phyloP scores from a whole-genome alignment of 208 protist species.

The Acanthamoeba healyi region DNA sequence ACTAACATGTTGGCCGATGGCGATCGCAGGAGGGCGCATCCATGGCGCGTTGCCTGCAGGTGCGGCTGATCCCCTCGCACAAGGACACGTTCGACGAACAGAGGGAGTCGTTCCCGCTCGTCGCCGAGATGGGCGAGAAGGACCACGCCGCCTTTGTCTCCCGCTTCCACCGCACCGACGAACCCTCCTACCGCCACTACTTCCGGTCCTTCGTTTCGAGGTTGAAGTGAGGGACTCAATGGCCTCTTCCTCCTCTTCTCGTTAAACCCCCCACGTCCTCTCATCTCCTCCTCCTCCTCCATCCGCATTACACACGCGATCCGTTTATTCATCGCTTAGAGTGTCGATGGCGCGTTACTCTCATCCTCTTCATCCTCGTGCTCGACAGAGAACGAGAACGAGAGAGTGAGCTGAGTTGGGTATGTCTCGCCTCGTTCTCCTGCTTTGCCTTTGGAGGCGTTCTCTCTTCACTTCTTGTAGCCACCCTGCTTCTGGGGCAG shows the following conservation, averaged over 20 bases:
- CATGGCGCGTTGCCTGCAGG: slow-evolving; percentile 50
- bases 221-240: no score
- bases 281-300: background rate
- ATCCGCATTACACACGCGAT: no score
- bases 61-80: slow-evolving; percentile 40
- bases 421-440: background rate
- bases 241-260: no score
- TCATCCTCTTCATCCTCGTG: no score
- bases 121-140: slow-evolving; percentile 60
- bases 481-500: slow-evolving; percentile 10
- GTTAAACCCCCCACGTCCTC: background rate
- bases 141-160: slow-evolving; percentile 7
- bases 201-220: background rate
- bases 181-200: slow-evolving; percentile 21
- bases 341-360: no score
- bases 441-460: background rate
- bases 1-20: no score
- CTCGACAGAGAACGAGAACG: no score
- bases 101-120: slow-evolving; percentile 40
- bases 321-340: no score
- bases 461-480: background rate
- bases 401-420: no score
- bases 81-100: slow-evolving; percentile 55
- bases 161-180: slow-evolving; percentile 55
- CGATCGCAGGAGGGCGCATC: slow-evolving; percentile 55